Percentiles rank a stretch among this genome's conserved stretches.
Evolutionary conservation across 371 early-diverging fungal genomes (phyloP).

Genomic region (Mortierella sp.): DNA sequence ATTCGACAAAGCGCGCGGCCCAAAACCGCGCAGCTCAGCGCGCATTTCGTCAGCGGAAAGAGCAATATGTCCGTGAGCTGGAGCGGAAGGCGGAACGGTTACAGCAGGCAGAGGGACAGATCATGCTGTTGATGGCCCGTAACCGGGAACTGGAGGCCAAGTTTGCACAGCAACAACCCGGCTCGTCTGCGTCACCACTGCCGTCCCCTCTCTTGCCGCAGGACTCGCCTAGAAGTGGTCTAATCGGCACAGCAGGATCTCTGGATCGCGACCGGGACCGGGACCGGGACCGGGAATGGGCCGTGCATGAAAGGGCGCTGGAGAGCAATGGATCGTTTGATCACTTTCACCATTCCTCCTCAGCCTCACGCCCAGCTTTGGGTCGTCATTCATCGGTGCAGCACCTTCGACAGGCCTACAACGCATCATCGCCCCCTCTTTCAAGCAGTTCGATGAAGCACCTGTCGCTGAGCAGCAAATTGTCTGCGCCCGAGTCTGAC

Average conservation of each 20-base stretch:
- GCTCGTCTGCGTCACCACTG: constrained; percentile 8
- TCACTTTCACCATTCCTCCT: constrained; percentile 20
- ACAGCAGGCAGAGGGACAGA: constrained; percentile 62
- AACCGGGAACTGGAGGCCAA: constrained; percentile 53
- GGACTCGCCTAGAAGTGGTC: constrained; percentile 1
- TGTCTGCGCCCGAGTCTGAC: constrained; percentile 26
- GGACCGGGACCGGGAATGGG: constrained; percentile 39
- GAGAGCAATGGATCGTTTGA: constrained; percentile 28
- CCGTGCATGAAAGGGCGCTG: constrained; percentile 12
- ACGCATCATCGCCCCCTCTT: constrained; percentile 32
- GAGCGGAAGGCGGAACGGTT: constrained; percentile 67
- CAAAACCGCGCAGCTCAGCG: constrained; percentile 84
- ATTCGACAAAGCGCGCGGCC: constrained; percentile 73
- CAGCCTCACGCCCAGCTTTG: constrained; percentile 24
- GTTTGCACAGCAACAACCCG: constrained; percentile 16
- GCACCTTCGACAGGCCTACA: constrained; percentile 48
- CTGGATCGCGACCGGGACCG: constrained; percentile 12
- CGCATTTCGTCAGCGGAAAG: constrained; percentile 82
- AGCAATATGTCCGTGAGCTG: constrained; percentile 76
- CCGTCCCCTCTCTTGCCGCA: constrained; percentile 23
- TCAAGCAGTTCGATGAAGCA: constrained; percentile 35
- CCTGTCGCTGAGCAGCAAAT: constrained; percentile 27
- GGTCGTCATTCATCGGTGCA: constrained; percentile 45
- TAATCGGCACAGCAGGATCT: neutral
- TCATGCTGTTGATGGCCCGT: constrained; percentile 59